A percentile compares a stretch with the other conserved stretches of the same genome.
Conservation (phyloP, 306 rosid genomes). For the Astragalus glycyphyllos region DNA sequence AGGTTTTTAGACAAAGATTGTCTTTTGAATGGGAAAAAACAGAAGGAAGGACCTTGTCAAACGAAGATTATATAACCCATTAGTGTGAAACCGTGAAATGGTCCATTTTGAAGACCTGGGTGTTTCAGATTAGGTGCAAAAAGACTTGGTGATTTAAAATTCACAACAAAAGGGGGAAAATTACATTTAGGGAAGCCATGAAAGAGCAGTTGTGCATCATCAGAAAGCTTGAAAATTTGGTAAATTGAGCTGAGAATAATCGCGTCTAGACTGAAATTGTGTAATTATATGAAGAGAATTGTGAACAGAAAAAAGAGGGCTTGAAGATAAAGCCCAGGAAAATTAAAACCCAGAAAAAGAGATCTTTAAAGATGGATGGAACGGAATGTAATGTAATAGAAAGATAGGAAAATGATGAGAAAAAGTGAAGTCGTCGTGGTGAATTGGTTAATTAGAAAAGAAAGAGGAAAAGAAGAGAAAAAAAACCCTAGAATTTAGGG, state of each 20-base stretch:
- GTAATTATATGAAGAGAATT: conserved; percentile 8
- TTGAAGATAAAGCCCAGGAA: background rate
- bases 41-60: conserved; percentile 47
- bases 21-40: conserved; percentile 29
- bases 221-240: conserved; percentile 40
- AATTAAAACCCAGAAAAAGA: conserved; percentile 37
- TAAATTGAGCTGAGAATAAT: conserved; percentile 33
- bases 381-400: conserved; percentile 18
- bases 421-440: conserved; percentile 34
- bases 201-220: conserved; percentile 39
- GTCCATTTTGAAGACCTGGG: conserved; percentile 50
- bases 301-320: conserved; percentile 6
- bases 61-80: conserved; percentile 43
- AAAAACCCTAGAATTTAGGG: conserved; percentile 37
- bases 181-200: conserved; percentile 39
- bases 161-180: conserved; percentile 22
- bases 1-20: conserved; percentile 26
- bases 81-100: conserved; percentile 54
- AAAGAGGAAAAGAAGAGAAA: conserved; percentile 11
- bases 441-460: conserved; percentile 43
- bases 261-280: conserved; percentile 38
- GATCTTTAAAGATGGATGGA: conserved; percentile 36
- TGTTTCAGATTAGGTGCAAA: conserved; percentile 43
- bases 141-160: conserved; percentile 42
- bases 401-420: conserved; percentile 22